Conservation (phyloP, 768 basidiomycete species). For the Rossbeevera mucosa region DNA sequence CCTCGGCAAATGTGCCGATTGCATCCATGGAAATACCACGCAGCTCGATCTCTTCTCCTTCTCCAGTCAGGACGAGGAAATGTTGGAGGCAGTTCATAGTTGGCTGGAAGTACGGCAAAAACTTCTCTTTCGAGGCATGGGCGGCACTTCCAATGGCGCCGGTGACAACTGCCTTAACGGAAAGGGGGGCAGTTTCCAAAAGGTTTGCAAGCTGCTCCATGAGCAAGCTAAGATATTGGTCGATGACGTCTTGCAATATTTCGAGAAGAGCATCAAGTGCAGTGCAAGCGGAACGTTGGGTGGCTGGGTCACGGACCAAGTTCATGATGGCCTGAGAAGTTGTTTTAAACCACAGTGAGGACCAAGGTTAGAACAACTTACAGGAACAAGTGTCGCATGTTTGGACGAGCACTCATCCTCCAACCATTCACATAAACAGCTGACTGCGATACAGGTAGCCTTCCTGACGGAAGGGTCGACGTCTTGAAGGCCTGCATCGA, state of each 20-base stretch:
- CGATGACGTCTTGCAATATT: constrained; percentile 85
- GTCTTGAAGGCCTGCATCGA: constrained; percentile 86
- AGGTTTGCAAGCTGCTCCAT: constrained; percentile 91
- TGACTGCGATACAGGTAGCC: constrained; percentile 93
- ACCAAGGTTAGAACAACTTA: constrained; percentile 32
- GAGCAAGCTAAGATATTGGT: constrained; percentile 86
- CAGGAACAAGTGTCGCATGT: constrained; percentile 83
- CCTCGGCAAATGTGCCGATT: constrained; percentile 97
- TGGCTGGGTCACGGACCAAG: constrained; percentile 79
- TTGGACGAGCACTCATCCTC: constrained; percentile 86
- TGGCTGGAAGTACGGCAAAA: constrained; percentile 90
- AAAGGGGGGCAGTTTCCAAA: constrained; percentile 79
- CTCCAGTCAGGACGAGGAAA: constrained; percentile 79
- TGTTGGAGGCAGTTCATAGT: constrained; percentile 86
- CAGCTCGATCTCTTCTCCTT: constrained; percentile 90
- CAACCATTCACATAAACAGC: constrained; percentile 95
- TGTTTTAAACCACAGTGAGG: not conserved
- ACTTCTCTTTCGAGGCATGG: constrained; percentile 87
- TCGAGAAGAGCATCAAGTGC: constrained; percentile 96
- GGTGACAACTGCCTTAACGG: constrained; percentile 90
- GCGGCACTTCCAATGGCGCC: constrained; percentile 98
- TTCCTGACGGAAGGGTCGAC: constrained; percentile 82
- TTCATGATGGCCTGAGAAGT: constrained; percentile 73
- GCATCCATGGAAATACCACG: constrained; percentile 98
- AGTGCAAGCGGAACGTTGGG: constrained; percentile 92